phyloP scores from a whole-genome alignment of 345 rosid species.

The Leavenworthia alabamica region DNA sequence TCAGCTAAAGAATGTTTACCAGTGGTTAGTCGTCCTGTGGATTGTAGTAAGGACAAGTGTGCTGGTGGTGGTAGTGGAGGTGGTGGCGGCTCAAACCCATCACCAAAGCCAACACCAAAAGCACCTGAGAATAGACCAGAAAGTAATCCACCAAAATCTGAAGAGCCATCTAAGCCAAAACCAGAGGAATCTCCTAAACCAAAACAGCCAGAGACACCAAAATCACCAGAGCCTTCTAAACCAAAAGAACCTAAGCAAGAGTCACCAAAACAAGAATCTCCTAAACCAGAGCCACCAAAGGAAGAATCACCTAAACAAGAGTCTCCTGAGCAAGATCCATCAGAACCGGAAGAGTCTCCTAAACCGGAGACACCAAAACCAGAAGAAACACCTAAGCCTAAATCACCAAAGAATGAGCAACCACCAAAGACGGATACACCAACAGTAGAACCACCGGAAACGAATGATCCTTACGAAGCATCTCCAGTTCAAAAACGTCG shows the following conservation, averaged over 20 bases:
- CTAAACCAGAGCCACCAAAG: constrained; percentile 2
- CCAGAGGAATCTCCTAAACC: constrained; percentile 9
- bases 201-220: constrained; percentile 17
- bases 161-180: constrained; percentile 18
- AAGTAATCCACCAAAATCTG: constrained; percentile 19
- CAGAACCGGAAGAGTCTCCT: not conserved
- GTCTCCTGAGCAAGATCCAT: constrained; percentile 8
- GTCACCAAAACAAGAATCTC: constrained; percentile 3
- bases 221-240: constrained; percentile 22
- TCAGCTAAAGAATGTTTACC: constrained; percentile 34
- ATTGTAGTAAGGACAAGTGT: constrained; percentile 42
- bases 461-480: constrained; percentile 22
- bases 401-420: constrained; percentile 6
- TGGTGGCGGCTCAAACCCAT: constrained; percentile 12
- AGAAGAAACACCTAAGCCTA: constrained; percentile 12
- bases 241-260: constrained; percentile 18
- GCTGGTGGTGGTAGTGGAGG: constrained; percentile 29
- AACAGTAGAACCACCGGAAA: constrained; percentile 9
- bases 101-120: constrained; percentile 30
- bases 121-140: constrained; percentile 8
- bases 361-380: not conserved
- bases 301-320: constrained; percentile 20
- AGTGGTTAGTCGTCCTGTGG: constrained; percentile 39
- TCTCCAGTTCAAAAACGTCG: constrained; percentile 24
- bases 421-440: constrained; percentile 27